A percentile compares a stretch with the other conserved stretches of the same genome.
These are phyloP conservation scores for Tylopilus sp. DNA, from an alignment of 768 basidiomycete species.

Conservation along the genomic window DNA sequence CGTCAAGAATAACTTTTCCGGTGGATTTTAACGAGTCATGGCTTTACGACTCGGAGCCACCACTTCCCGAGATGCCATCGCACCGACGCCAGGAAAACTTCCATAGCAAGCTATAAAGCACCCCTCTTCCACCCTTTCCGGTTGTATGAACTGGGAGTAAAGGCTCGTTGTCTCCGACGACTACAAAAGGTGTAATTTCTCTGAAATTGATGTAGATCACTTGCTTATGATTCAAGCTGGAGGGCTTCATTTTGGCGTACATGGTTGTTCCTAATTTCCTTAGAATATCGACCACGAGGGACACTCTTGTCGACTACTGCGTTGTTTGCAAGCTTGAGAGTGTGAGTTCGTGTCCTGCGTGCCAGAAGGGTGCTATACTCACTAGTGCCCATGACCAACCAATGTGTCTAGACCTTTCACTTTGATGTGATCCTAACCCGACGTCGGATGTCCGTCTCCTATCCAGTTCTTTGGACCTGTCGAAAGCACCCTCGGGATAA, in stretches of 20 bases:
- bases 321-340: slow-evolving; percentile 35
- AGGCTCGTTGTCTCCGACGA: slow-evolving; percentile 55
- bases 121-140: slow-evolving; percentile 43
- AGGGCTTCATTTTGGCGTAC: slow-evolving; percentile 46
- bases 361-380: background rate
- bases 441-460: slow-evolving; percentile 43
- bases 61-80: slow-evolving; percentile 49
- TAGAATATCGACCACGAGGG: slow-evolving; percentile 43
- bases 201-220: background rate
- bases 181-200: slow-evolving; percentile 28
- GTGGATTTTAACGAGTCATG: slow-evolving; percentile 42
- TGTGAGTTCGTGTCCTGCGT: slow-evolving; percentile 4
- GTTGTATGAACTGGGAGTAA: slow-evolving; percentile 67
- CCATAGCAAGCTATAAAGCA: slow-evolving; percentile 44
- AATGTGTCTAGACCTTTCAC: slow-evolving; percentile 42
- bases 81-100: slow-evolving; percentile 40
- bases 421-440: slow-evolving; percentile 47
- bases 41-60: slow-evolving; percentile 41
- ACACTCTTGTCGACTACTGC: slow-evolving; percentile 38
- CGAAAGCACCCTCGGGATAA: slow-evolving; percentile 49
- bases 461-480: slow-evolving; percentile 49
- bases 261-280: slow-evolving; percentile 44
- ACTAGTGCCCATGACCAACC: slow-evolving; percentile 30
- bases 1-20: slow-evolving; percentile 40
- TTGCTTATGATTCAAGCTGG: slow-evolving; percentile 45